A percentile compares a stretch with the other conserved stretches of the same genome.
phyloP scores from a whole-genome alignment of 1,139 yeast genomes.

The Yueomyces sp. region DNA sequence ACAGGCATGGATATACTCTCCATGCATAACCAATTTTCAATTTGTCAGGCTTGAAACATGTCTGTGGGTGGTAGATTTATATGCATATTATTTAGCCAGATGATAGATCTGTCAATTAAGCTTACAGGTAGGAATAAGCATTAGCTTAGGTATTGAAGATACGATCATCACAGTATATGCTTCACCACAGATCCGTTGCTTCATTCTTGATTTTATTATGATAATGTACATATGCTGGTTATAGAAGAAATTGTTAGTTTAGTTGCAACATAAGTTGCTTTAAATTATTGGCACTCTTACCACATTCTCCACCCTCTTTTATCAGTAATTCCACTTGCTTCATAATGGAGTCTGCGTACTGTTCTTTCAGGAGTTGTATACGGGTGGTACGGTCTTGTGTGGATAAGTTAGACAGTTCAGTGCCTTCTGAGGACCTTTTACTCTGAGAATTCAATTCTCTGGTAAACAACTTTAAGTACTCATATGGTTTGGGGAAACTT shows the following conservation, averaged over 20 bases:
- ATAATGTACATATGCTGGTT: neutral
- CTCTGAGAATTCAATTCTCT: constrained; percentile 24
- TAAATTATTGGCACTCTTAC: constrained; percentile 39
- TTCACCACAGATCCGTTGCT: no score
- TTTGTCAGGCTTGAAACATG: no score
- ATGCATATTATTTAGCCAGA: no score
- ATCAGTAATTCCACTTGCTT: constrained; percentile 40
- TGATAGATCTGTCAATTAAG: no score
- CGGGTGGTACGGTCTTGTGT: constrained; percentile 40
- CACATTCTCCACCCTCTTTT: constrained; percentile 69
- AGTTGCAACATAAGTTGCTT: constrained; percentile 10
- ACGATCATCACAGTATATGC: no score
- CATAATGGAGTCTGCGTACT: constrained; percentile 37
- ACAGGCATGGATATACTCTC: no score
- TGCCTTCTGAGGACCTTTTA: neutral
- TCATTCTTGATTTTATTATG: no score
- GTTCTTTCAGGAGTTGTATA: constrained; percentile 38
- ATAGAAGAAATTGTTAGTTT: no score
- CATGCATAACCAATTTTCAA: no score
- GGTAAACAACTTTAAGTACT: constrained; percentile 42
- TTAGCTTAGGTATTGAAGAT: no score
- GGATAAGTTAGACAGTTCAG: neutral
- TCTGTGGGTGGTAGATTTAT: no score
- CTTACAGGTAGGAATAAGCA: no score
- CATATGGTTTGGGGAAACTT: constrained; percentile 43